Evolutionary conservation across 73 alveolate species (phyloP), one percentile per base, ranked within the genome.

Genomic region (Durusdinium trenchii): DNA sequence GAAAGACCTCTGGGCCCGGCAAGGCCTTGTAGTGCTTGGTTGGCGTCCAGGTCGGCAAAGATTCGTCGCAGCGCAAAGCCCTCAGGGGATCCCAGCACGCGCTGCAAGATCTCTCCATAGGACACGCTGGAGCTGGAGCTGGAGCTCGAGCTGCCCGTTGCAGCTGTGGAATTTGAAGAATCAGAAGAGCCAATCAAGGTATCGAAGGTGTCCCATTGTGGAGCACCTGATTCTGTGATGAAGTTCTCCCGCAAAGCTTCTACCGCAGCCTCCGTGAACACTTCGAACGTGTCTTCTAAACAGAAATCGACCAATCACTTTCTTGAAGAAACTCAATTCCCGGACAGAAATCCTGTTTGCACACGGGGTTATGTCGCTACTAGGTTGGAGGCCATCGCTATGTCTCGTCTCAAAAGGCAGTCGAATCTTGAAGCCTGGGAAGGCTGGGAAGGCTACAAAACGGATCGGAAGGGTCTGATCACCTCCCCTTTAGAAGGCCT

Each of bases 241-340:
- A 64, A 87, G 96, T 64, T 87, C 85, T 87, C 86, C 26, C 96
- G 96, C 96, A 87, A 35, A n/a, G 96, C 96, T 26, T 62, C 86
- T 42, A 87, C 96, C 4, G 96, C 96, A 10, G 57, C 96, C 96
- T 87, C 38, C n/a, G 50, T 48, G 30, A 26, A 47, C 35, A 36
- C 26, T 30, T 30, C 48, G 23, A 71, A 60, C 30, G 18, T n/a
- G n/a, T n/a, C n/a, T n/a, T n/a, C n/a, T n/a, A n/a, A n/a, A n/a
- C n/a, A n/a, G n/a, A n/a, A n/a, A n/a, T n/a, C n/a, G n/a, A n/a
- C n/a, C n/a, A n/a, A n/a, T n/a, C n/a, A n/a, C n/a, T n/a, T n/a
- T n/a, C n/a, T n/a, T n/a, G n/a, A n/a, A n/a, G n/a, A n/a, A n/a
- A n/a, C n/a, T n/a, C n/a, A n/a, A n/a, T n/a, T n/a, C n/a, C n/a